Evolutionary conservation across 1,284 basidiomycete genomes (phyloP), one percentile per base, ranked within the genome.

Genomic region (Paramarasmius palmivorus): DNA sequence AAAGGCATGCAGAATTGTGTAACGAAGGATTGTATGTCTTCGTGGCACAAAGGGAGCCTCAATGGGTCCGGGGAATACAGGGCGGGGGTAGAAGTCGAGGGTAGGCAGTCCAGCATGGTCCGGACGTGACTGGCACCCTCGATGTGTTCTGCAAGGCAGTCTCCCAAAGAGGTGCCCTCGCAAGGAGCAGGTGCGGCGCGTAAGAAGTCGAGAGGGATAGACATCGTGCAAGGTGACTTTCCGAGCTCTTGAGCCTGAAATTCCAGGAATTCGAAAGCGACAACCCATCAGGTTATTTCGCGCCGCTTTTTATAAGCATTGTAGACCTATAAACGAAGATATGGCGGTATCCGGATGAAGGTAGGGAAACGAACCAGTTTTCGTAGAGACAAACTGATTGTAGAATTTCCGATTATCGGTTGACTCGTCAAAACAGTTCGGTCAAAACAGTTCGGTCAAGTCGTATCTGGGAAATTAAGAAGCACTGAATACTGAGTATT

Each of bases 81-180:
- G 7, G 73, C 73, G 10, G 73, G 70, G 14, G 49, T 53, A 38
- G 59, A 44, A 17, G 66, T 69, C n/a, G 61, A 62, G 49, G 64
- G 65, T 2, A 77, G 60, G 52, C 73, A 75, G 60, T 75, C 73
- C 26, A 74, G 59, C 34, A 76, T 65, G 29, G 73, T 66, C 19
- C 57, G 47, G 26, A 73, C 62, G 14, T 58, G 42, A 39, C 62
- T 54, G 10, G 69, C 66, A 53, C 63, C 53, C 9, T 63, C 61
- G 46, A 77, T 59, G 19, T 53, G 51, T 36, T 64, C 51, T 38
- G 69, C 70, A 44, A 75, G 57, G 40, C 56, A 59, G 49, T 72
- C 71, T 22, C 74, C 74, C 12, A 76, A 65, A 3, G 74, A 73
- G 32, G 48, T 47, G 32, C 54, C 62, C 12, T 52, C 51, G 10